Evolutionary conservation across 2,329 filamentous ascomycete genomes (phyloP).

Genomic region (Fusarium nanum): DNA sequence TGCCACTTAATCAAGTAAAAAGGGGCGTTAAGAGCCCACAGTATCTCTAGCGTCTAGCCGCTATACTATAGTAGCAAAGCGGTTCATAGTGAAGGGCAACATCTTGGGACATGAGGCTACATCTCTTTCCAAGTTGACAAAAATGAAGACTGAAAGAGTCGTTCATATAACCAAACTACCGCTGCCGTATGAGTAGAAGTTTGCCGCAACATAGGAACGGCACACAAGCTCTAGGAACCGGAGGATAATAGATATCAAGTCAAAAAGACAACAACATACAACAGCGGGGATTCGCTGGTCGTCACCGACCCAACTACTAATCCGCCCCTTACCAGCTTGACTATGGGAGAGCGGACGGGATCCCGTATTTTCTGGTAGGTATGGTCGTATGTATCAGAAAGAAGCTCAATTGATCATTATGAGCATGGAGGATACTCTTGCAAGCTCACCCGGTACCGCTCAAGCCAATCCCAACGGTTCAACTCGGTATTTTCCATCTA

Average conservation of each 20-base stretch:
- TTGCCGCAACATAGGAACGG: not conserved
- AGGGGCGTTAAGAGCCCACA: not conserved
- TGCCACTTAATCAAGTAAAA: not conserved
- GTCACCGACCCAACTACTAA: not conserved
- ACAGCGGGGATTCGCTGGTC: not conserved
- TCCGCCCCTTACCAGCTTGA: not conserved
- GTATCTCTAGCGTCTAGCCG: not conserved
- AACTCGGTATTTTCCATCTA: not conserved
- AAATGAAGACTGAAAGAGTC: not conserved
- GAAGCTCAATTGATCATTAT: not conserved
- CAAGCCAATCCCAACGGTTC: not conserved
- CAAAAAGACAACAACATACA: not conserved
- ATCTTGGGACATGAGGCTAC: not conserved
- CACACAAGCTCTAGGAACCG: not conserved
- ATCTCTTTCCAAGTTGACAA: not conserved
- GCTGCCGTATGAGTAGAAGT: not conserved
- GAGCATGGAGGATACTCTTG: not conserved
- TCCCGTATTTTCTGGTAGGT: not conserved
- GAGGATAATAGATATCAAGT: not conserved
- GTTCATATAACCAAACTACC: not conserved
- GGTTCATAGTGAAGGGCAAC: not conserved
- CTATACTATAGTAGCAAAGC: not conserved
- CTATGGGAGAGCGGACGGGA: not conserved
- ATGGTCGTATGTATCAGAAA: not conserved
- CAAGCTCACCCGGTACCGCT: not conserved